Evolutionary conservation across 2,329 filamentous ascomycete genomes (phyloP), one percentile per base, ranked within the genome.

Genomic region (Ophiostoma pallidulum): DNA sequence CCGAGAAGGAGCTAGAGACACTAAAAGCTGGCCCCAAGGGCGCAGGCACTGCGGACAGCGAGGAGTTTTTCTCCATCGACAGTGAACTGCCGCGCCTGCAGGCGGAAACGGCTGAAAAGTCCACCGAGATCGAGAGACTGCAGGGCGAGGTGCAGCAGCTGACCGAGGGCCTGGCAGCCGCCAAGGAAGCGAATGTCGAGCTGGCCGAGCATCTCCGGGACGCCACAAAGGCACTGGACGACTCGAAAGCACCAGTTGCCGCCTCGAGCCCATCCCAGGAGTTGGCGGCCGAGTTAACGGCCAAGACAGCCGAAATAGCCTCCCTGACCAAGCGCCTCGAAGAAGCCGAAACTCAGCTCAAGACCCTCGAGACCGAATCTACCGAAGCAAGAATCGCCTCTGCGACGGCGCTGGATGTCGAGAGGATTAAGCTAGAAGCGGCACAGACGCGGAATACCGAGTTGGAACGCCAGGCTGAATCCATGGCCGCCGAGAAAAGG

Each of bases 11-110:
- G 59, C 63, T 86, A 12, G 72, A 75, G 18, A 68, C 72, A 32
- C 49, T 67, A 12, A 65, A 67, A 51, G 60, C 70, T 13, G 20
- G 20, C 10, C 20, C 22, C 12, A 8, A 62, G 65, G 53, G 13
- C 1, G 8, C 13, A 6, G 33, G 43, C 4, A 35, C 33, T n/a
- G 64, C 28, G 60, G 54, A 58, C 0, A 60, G 58, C 22, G 85
- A 90, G 54, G 86, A 94, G 41, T 84, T 96, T 65, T 96, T 96
- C 66, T 95, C 89, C 0, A 94, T 89, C 57, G 90, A 97, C 50
- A 83, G 84, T 43, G 91, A 97, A 64, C 73, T 94, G 13, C 85
- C 86, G 3, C 79, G 86, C 10, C 67, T 95, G n/a, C 84, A 94
- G 58, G 73, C 77, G 1, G 84, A 92, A 55, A 64, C 92, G 4